phyloP scores from a whole-genome alignment of 1,139 yeast genomes.

The Candida sp. region DNA sequence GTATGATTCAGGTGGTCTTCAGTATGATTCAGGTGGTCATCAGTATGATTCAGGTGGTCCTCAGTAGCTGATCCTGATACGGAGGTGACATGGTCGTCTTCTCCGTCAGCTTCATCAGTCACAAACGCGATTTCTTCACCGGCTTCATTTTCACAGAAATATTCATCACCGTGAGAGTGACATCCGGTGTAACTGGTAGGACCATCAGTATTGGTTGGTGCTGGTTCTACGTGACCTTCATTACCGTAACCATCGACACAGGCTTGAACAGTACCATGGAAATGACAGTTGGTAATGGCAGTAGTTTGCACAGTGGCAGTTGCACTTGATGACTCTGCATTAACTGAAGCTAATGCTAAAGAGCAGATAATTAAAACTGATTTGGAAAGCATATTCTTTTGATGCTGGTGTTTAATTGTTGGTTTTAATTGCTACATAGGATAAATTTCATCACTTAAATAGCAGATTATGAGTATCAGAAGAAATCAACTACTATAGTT shows the following conservation, averaged over 20 bases:
- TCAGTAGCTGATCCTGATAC: not conserved
- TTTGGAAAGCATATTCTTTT: not conserved
- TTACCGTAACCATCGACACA: constrained; percentile 23
- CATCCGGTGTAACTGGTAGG: constrained; percentile 24
- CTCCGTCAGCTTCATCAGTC: constrained; percentile 8
- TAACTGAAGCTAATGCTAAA: not conserved
- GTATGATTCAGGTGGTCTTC: too few relatives aligned
- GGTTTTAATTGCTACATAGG: too few relatives aligned
- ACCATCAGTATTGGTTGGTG: constrained; percentile 17
- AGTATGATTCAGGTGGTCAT: too few relatives aligned
- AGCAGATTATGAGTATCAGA: too few relatives aligned
- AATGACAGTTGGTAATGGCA: constrained; percentile 24
- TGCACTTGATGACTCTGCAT: not conserved
- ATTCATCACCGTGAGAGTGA: constrained; percentile 23
- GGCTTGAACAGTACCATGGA: constrained; percentile 20
- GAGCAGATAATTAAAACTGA: not conserved
- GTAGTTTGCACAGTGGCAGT: constrained; percentile 1
- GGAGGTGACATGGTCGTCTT: not conserved
- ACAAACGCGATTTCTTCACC: constrained; percentile 21
- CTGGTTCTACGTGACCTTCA: constrained; percentile 28
- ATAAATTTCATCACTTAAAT: too few relatives aligned
- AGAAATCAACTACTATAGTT: not conserved
- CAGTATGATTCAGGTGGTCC: too few relatives aligned
- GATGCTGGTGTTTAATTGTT: too few relatives aligned
- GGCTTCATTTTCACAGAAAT: constrained; percentile 16